phyloP scores from a whole-genome alignment of 768 basidiomycete species.

The Xerocomellus amylosporus region DNA sequence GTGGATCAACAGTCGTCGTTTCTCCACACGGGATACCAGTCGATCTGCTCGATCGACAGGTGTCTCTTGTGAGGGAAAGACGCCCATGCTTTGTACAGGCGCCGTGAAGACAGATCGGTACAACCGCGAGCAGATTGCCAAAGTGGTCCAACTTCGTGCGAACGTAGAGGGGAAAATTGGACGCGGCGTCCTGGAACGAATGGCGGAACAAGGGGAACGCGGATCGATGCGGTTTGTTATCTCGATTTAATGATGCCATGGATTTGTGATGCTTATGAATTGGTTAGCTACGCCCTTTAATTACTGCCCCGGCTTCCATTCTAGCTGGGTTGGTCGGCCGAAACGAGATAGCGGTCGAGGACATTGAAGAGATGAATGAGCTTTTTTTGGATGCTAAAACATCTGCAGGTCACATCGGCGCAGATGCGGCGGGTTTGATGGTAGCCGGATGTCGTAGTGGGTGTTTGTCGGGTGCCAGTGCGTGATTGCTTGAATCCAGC shows the following conservation, averaged over 20 bases:
- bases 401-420: constrained; percentile 53
- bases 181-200: constrained; percentile 69
- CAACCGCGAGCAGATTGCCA: constrained; percentile 76
- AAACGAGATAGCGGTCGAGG: constrained; percentile 78
- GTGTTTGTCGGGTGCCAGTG: constrained; percentile 6
- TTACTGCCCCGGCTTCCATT: constrained; percentile 87
- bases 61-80: constrained; percentile 1
- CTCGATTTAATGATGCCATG: constrained; percentile 1
- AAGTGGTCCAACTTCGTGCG: constrained; percentile 83
- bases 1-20: constrained; percentile 91
- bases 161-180: constrained; percentile 81
- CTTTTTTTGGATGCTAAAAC: constrained; percentile 95
- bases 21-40: constrained; percentile 93
- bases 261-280: constrained; percentile 9
- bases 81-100: constrained; percentile 41
- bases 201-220: constrained; percentile 80
- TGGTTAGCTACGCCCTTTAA: constrained; percentile 80
- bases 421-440: constrained; percentile 36
- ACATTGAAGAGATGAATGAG: constrained; percentile 91
- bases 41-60: constrained; percentile 88
- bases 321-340: constrained; percentile 76
- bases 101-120: constrained; percentile 90
- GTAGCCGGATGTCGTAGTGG: constrained; percentile 32
- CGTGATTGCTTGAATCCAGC: constrained; percentile 1
- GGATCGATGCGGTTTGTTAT: constrained; percentile 69